A percentile compares a stretch with the other conserved stretches of the same genome.
Conservation (phyloP, 129 eudicot species). For the Chrysanthemum seticuspe region DNA sequence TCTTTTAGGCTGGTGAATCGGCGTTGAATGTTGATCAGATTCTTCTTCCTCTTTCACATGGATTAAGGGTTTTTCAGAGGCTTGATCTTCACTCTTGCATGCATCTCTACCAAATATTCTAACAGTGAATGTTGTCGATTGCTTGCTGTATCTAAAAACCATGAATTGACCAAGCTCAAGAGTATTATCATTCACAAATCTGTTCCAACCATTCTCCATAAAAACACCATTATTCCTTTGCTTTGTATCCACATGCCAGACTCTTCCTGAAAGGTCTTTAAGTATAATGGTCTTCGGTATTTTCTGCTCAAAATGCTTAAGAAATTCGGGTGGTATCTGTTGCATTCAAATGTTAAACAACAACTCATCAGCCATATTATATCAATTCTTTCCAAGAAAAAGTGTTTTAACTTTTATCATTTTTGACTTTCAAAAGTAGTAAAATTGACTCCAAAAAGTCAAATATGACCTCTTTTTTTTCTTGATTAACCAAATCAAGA, state of each 20-base stretch:
- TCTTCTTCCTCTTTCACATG: constrained; percentile 22
- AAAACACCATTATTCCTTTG: constrained; percentile 22
- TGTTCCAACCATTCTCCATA: constrained; percentile 38
- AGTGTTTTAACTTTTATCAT: too few species aligned
- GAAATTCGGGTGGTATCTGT: constrained; percentile 40
- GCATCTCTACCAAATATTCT: constrained; percentile 31
- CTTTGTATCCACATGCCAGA: constrained; percentile 35
- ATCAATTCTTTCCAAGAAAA: too few species aligned
- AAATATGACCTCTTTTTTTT: too few species aligned
- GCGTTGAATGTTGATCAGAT: constrained; percentile 3
- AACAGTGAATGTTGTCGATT: constrained; percentile 23
- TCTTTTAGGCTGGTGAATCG: constrained; percentile 6
- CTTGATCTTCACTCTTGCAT: constrained; percentile 28
- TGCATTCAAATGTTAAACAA: constrained; percentile 10
- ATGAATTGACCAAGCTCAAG: constrained; percentile 34
- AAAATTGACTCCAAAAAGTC: neutral
- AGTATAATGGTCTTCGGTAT: constrained; percentile 32
- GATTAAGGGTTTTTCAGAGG: neutral
- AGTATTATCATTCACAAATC: constrained; percentile 27
- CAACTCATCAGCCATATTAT: too few species aligned
- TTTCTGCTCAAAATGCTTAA: constrained; percentile 28
- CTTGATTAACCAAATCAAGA: too few species aligned
- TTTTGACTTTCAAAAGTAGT: too few species aligned
- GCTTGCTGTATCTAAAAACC: constrained; percentile 28
- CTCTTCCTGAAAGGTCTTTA: constrained; percentile 24